Evolutionary conservation across 495 filamentous ascomycete genomes (phyloP).

Genomic region (Hypomontagnella submonticulosa): DNA sequence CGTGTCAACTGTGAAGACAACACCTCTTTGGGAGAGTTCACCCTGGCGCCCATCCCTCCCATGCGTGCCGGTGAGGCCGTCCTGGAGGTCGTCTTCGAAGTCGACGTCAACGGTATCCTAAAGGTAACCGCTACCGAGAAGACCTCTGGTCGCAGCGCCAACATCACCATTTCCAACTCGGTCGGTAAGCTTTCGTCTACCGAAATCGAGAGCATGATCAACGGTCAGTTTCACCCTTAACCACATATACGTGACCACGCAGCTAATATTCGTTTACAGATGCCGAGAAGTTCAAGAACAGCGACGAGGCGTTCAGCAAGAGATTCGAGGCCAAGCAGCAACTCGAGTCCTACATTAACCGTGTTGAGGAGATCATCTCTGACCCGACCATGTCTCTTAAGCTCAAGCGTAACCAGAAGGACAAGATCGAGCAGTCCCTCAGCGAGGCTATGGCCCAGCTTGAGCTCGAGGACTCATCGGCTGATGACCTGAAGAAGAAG

Average conservation of each 20-base stretch:
- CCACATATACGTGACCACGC: not conserved
- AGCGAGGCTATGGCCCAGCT: constrained; percentile 63
- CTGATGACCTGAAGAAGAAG: constrained; percentile 99
- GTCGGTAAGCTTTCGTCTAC: constrained; percentile 95
- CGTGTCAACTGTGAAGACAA: constrained; percentile 99
- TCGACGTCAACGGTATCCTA: constrained; percentile 99
- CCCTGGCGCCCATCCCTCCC: constrained; percentile 93
- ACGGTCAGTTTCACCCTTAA: constrained; percentile 63
- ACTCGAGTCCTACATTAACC: constrained; percentile 98
- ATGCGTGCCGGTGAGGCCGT: constrained; percentile 99
- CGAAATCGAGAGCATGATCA: constrained; percentile 98
- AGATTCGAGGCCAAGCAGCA: constrained; percentile 98
- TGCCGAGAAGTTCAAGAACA: constrained; percentile 98
- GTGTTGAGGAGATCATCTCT: constrained; percentile 97
- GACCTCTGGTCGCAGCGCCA: constrained; percentile 95
- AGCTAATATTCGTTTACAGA: constrained; percentile 61
- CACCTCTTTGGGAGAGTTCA: constrained; percentile 98
- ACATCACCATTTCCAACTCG: constrained; percentile 99
- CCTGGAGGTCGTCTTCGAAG: constrained; percentile 98
- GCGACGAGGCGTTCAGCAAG: constrained; percentile 98
- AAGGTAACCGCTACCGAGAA: constrained; percentile 99
- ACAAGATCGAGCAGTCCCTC: constrained; percentile 94
- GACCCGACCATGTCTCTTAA: constrained; percentile 96
- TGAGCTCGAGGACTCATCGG: constrained; percentile 72
- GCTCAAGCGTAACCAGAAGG: constrained; percentile 98